Evolutionary conservation across 768 basidiomycete species (phyloP).

Genomic region (Dictyophora rubrovolvata): DNA sequence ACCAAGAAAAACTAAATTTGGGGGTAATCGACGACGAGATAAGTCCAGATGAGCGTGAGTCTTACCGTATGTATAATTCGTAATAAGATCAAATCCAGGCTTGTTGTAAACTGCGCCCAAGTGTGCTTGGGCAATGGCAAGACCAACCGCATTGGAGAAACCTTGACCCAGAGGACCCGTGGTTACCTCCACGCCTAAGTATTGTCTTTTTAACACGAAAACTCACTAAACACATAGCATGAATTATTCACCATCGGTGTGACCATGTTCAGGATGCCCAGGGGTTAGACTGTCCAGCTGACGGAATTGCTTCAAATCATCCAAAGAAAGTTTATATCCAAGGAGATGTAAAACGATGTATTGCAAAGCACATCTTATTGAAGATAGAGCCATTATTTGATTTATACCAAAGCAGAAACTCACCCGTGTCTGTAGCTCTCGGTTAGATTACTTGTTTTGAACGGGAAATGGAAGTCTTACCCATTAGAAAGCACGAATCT

Average conservation of each 20-base stretch:
- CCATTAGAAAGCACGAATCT: conserved; percentile 96
- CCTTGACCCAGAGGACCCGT: conserved; percentile 96
- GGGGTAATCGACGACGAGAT: conserved; percentile 4
- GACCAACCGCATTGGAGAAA: conserved; percentile 85
- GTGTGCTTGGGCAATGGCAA: conserved; percentile 90
- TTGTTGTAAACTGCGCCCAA: conserved; percentile 86
- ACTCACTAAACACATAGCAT: background rate
- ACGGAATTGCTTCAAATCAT: conserved; percentile 90
- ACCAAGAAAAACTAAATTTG: conserved; percentile 67
- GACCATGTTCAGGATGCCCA: conserved; percentile 78
- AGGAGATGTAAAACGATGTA: conserved; percentile 86
- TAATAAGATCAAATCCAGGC: conserved; percentile 67
- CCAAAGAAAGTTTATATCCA: conserved; percentile 85
- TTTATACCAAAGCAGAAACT: conserved; percentile 22
- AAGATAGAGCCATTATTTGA: background rate
- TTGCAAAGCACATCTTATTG: conserved; percentile 76
- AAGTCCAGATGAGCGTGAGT: conserved; percentile 1
- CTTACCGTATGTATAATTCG: conserved; percentile 83
- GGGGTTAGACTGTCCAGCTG: conserved; percentile 86
- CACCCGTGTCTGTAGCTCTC: conserved; percentile 55
- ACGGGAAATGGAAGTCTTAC: conserved; percentile 31
- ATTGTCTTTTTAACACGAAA: conserved; percentile 6
- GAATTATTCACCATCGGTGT: conserved; percentile 44
- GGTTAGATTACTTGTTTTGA: conserved; percentile 13
- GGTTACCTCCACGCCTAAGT: conserved; percentile 72